Base-by-base conservation (phyloP, 805 yeast species). In the Wickerhamomyces bovis region DNA sequence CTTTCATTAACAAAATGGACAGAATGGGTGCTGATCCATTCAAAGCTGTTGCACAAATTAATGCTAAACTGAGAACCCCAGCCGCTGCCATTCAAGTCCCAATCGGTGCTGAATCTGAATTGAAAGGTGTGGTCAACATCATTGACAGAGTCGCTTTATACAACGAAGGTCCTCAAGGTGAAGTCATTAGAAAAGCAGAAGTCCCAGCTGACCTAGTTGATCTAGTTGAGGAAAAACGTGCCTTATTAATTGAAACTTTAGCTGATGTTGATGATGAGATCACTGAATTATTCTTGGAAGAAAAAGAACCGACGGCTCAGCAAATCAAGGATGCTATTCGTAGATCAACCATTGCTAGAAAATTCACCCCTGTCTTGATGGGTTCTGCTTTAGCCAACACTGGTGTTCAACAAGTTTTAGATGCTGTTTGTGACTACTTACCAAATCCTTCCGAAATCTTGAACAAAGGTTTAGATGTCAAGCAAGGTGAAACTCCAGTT, bases 1-100 rank as follows among this genome's bases (percentile, higher is more conserved):
- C 99, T 10, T 94, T 94, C 62, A 86, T 94, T 68, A 94, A 94
- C 72, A 94, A 94, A 73, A 90, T 94, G 97, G 99, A 94, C 69
- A 82, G 99, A 66, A 88, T 94, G 97, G 99, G 99, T 55, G 87
- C 99, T 46, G 83, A 94, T 68, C 99, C 99, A 20, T 94, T 95
- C 84, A 79, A 77, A 53, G 97, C 95, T 48, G 85, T 94, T 59
- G 95, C 87, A 48, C 98, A 92, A 71, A 77, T 94, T 58, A 89
- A 92, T 69, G 57, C 70, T 45, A 94, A 94, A 66, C 78, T 94
- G 64, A 88, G 82, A 68, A 88, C 89, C 39, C 88, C 96, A 21
- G 97, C 98, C 52, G 98, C 98, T 49, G 97, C 98, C 18, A 79
- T 94, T 51, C 99, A 94, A 72, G 96, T 94, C 44, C 99, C 99